These are phyloP conservation scores for Lenzites betulinus DNA, from an alignment of 768 basidiomycete species.

Conservation along the genomic window DNA sequence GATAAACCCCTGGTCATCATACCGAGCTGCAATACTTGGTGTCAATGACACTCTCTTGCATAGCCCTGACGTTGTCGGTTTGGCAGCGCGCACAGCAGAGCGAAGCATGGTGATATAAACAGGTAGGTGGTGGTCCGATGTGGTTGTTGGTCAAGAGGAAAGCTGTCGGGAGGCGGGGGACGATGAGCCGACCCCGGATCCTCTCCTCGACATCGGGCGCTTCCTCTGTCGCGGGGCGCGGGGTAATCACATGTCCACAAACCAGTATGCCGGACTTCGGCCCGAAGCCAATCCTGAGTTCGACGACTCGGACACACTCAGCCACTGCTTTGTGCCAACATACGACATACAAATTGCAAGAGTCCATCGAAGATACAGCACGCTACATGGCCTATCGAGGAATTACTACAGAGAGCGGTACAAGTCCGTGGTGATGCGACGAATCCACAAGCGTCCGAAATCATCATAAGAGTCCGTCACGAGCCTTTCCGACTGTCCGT, in stretches of 20 bases:
- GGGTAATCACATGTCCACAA: constrained; percentile 20
- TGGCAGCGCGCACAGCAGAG: constrained; percentile 6
- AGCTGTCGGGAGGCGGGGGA: neutral
- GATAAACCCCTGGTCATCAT: neutral
- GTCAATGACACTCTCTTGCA: constrained; percentile 2
- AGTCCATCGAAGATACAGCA: neutral
- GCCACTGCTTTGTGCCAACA: neutral
- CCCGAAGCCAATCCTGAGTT: neutral
- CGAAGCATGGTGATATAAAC: constrained; percentile 8
- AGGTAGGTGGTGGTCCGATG: neutral
- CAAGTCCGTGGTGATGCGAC: constrained; percentile 11
- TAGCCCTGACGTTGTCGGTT: neutral
- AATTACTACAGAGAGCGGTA: constrained; percentile 3
- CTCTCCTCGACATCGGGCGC: neutral
- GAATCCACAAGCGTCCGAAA: constrained; percentile 2
- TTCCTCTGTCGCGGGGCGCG: neutral
- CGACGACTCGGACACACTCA: too few relatives aligned
- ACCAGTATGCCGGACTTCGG: neutral
- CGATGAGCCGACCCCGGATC: constrained; percentile 1
- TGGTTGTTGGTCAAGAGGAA: neutral
- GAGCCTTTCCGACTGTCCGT: neutral
- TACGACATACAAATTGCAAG: neutral
- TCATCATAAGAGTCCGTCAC: neutral
- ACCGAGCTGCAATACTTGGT: constrained; percentile 11
- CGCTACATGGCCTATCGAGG: neutral